Percentiles rank a stretch among this genome's conserved stretches.
phyloP scores from a whole-genome alignment of 2,329 filamentous ascomycete species.

The Aspergillus brunneoviolaceus region DNA sequence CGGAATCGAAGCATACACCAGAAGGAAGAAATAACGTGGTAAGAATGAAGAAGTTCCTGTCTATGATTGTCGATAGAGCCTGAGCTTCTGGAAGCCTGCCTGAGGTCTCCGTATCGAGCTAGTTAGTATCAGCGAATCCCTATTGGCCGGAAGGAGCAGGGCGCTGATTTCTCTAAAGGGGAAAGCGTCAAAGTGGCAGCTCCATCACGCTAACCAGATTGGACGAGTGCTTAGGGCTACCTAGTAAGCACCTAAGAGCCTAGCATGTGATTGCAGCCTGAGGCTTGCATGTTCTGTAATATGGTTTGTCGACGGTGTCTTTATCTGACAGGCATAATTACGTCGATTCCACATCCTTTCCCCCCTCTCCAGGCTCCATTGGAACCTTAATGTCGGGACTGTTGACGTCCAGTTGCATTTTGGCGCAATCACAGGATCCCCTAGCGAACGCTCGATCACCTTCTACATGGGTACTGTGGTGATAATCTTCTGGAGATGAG shows the following conservation, averaged over 20 bases:
- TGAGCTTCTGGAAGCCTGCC: background rate
- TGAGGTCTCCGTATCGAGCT: background rate
- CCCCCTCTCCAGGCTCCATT: background rate
- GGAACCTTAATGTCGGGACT: background rate
- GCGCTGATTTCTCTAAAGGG: background rate
- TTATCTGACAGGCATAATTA: background rate
- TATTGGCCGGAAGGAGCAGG: background rate
- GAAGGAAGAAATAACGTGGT: background rate
- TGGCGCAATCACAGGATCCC: background rate
- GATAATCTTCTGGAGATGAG: background rate
- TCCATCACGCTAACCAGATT: background rate
- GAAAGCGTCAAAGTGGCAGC: background rate
- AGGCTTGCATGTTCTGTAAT: background rate
- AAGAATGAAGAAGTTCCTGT: background rate
- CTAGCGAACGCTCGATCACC: background rate
- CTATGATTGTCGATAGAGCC: background rate
- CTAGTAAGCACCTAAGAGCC: background rate
- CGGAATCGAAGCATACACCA: conserved; percentile 39
- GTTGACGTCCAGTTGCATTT: background rate
- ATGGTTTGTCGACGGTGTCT: background rate
- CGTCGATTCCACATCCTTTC: background rate
- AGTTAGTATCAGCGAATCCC: background rate
- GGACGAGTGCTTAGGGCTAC: background rate
- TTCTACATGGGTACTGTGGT: too few species aligned
- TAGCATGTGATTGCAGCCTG: background rate